Conservation (phyloP, 2,329 filamentous ascomycete species). For the Colletotrichum gigasporum region DNA sequence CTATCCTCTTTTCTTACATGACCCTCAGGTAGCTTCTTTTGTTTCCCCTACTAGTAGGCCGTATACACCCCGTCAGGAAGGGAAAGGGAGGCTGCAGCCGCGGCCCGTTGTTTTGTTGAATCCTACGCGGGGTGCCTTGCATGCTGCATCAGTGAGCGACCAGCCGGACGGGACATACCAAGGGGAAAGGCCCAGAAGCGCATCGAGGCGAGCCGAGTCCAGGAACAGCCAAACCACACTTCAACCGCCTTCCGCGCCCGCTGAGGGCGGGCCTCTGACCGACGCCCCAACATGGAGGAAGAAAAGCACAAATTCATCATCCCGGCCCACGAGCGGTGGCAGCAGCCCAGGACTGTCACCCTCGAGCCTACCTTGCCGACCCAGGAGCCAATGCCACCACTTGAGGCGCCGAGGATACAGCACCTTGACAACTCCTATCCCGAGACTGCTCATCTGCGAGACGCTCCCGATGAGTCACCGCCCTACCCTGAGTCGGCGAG, state of each 20-base stretch:
- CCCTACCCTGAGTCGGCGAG: conserved; percentile 9
- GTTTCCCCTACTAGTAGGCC: background rate
- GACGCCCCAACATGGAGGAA: conserved; percentile 22
- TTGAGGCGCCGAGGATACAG: conserved; percentile 19
- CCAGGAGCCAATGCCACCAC: background rate
- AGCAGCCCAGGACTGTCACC: conserved; percentile 16
- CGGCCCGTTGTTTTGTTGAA: conserved; percentile 11
- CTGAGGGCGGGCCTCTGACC: conserved; percentile 8
- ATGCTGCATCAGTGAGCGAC: background rate
- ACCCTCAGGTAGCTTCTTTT: background rate
- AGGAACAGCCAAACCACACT: background rate
- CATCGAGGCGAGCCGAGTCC: background rate
- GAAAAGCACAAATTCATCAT: conserved; percentile 32
- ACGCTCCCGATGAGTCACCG: conserved; percentile 5
- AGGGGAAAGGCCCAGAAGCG: background rate
- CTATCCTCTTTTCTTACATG: conserved; percentile 8
- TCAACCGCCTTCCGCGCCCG: background rate
- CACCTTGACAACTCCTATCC: conserved; percentile 26
- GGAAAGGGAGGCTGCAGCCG: conserved; percentile 7
- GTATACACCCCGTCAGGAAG: background rate
- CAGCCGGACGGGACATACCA: background rate
- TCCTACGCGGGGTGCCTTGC: conserved; percentile 2
- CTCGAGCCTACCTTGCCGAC: background rate
- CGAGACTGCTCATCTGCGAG: conserved; percentile 4
- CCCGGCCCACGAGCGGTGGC: conserved; percentile 20